Evolutionary conservation across 2,329 filamentous ascomycete genomes (phyloP).

Genomic region (Phyllosticta paracitricarpa): DNA sequence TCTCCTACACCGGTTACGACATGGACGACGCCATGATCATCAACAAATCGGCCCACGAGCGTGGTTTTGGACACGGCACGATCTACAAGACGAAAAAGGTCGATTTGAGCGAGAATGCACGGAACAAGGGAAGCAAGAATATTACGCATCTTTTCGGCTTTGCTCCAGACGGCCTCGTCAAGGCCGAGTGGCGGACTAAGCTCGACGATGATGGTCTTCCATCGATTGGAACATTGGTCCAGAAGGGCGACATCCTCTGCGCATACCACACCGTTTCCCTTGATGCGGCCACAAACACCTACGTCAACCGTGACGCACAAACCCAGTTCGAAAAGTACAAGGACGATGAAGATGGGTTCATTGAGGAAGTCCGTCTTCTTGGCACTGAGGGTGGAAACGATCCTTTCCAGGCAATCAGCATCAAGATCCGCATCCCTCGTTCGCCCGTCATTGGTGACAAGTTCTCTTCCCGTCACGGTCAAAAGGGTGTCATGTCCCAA

Average conservation of each 20-base stretch:
- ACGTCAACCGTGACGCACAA: slow-evolving; percentile 74
- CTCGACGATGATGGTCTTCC: slow-evolving; percentile 86
- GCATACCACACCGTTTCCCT: slow-evolving; percentile 82
- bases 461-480: slow-evolving; percentile 95
- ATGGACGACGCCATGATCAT: slow-evolving; percentile 99
- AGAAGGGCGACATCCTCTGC: slow-evolving; percentile 74
- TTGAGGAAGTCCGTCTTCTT: slow-evolving; percentile 87
- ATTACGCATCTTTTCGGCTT: slow-evolving; percentile 85
- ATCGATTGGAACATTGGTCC: slow-evolving; percentile 64
- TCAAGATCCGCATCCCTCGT: slow-evolving; percentile 88
- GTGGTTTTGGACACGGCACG: slow-evolving; percentile 89
- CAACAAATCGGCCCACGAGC: slow-evolving; percentile 93
- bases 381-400: slow-evolving; percentile 76
- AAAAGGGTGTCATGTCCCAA: slow-evolving; percentile 94
- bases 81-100: slow-evolving; percentile 98
- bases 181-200: slow-evolving; percentile 57
- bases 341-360: slow-evolving; percentile 74
- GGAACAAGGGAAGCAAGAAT: slow-evolving; percentile 54
- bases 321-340: slow-evolving; percentile 93
- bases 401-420: slow-evolving; percentile 75
- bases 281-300: slow-evolving; percentile 60
- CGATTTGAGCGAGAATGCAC: slow-evolving; percentile 67
- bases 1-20: slow-evolving; percentile 97
- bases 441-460: slow-evolving; percentile 94
- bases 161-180: slow-evolving; percentile 64